Evolutionary conservation across 73 alveolate species (phyloP).

Genomic region (Tetrahymena elliotti): DNA sequence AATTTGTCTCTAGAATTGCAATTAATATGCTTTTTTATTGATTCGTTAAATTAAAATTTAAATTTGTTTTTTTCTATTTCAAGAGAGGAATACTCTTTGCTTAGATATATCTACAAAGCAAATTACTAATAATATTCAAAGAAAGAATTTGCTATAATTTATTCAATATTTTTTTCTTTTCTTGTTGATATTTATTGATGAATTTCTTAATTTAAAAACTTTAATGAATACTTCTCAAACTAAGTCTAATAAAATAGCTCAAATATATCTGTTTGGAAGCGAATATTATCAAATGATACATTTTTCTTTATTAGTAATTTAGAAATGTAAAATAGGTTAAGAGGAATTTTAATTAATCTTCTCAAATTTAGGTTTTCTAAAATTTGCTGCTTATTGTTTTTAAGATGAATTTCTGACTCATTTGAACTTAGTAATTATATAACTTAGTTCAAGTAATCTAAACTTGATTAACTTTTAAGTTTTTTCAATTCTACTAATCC

Average conservation of each 20-base stretch:
- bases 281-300: neutral
- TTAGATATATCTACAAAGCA: neutral
- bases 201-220: neutral
- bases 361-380: neutral
- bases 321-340: neutral
- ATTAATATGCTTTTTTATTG: neutral
- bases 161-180: neutral
- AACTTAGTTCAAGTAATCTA: neutral
- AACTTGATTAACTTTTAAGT: neutral
- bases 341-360: neutral
- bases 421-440: neutral
- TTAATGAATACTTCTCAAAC: neutral
- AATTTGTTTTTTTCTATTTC: neutral
- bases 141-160: neutral
- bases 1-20: neutral
- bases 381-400: neutral
- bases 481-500: neutral
- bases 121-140: neutral
- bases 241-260: neutral
- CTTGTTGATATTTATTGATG: neutral
- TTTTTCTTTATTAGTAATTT: no score
- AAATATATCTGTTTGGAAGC: neutral
- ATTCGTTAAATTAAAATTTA: neutral
- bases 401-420: neutral
- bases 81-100: neutral